phyloP scores from a whole-genome alignment of 257 asterid species.

The Plantago major region DNA sequence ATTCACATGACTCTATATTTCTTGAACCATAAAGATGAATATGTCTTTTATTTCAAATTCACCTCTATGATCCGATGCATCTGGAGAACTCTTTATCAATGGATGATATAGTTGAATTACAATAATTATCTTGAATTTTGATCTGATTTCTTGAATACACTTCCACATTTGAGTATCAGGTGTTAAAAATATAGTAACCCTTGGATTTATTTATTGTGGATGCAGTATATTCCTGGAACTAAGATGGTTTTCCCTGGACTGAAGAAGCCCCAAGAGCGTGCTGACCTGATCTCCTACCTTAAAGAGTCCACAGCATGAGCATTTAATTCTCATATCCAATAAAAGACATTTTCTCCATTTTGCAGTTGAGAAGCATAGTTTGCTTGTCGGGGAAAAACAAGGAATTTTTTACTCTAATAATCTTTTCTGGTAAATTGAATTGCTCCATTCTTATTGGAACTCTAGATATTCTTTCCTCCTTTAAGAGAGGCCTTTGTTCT shows the following conservation, averaged over 20 bases:
- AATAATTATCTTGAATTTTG: too few relatives aligned
- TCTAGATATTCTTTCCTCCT: constrained; percentile 18
- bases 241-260: constrained; percentile 7
- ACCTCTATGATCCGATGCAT: too few relatives aligned
- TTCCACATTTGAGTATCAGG: too few relatives aligned
- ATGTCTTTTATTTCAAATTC: too few relatives aligned
- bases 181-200: too few relatives aligned
- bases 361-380: constrained; percentile 26
- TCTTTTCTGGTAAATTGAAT: constrained; percentile 7
- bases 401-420: constrained; percentile 20
- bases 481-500: constrained; percentile 12
- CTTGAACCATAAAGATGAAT: too few relatives aligned
- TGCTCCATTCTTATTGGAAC: background rate
- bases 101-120: too few relatives aligned
- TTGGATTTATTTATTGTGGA: background rate
- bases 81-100: too few relatives aligned
- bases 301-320: constrained; percentile 22
- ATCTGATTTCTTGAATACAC: too few relatives aligned
- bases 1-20: too few relatives aligned
- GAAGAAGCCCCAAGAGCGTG: constrained; percentile 6
- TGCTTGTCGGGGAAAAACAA: constrained; percentile 2
- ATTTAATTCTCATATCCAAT: background rate
- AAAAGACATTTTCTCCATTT: constrained; percentile 15
- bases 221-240: constrained; percentile 11
- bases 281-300: background rate